Conservation (phyloP, 331 rosid species). For the Pyrus hybrid region DNA sequence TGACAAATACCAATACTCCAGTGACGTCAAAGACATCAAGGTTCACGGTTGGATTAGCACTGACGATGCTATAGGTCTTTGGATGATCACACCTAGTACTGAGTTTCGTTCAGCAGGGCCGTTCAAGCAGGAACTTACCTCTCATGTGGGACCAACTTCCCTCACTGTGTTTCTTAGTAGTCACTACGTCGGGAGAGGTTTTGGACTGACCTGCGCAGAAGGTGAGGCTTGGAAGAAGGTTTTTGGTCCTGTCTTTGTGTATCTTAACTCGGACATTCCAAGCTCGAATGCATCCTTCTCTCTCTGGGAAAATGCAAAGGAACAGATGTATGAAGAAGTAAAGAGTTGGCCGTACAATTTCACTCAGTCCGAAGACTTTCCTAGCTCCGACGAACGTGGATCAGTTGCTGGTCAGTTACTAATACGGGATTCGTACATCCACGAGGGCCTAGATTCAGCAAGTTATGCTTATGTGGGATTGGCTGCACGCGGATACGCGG, state of each 20-base stretch:
- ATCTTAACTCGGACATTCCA: conserved; percentile 39
- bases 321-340: conserved; percentile 37
- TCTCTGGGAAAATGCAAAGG: conserved; percentile 53
- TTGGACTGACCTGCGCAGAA: conserved; percentile 23
- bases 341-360: conserved; percentile 62
- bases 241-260: conserved; percentile 59
- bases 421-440: conserved; percentile 35
- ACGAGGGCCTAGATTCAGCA: conserved; percentile 11
- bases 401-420: conserved; percentile 27
- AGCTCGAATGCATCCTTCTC: neutral
- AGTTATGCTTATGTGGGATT: conserved; percentile 60
- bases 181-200: conserved; percentile 53
- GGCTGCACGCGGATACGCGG: conserved; percentile 58
- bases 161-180: conserved; percentile 70
- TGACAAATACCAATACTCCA: conserved; percentile 36
- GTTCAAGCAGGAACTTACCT: conserved; percentile 64
- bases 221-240: conserved; percentile 77
- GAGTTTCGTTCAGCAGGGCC: conserved; percentile 66
- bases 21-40: conserved; percentile 19
- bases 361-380: conserved; percentile 32
- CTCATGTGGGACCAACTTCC: conserved; percentile 55
- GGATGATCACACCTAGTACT: conserved; percentile 61
- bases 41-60: conserved; percentile 29
- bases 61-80: conserved; percentile 35
- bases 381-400: conserved; percentile 39